phyloP scores from a whole-genome alignment of 768 basidiomycete genomes.

The Russula sp. region DNA sequence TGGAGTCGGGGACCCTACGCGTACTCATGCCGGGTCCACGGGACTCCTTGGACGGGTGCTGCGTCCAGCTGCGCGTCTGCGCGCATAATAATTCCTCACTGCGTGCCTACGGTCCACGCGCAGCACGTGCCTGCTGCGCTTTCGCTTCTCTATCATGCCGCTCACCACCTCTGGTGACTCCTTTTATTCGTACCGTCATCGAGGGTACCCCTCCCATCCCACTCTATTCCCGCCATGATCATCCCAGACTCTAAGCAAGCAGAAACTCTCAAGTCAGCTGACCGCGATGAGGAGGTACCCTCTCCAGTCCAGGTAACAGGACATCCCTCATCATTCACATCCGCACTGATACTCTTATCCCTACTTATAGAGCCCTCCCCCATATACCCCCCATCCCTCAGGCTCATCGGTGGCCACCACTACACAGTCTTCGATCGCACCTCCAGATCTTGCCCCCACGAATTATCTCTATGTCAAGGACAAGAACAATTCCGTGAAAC shows the following conservation, averaged over 20 bases:
- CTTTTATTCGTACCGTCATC: neutral
- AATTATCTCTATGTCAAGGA: conserved; percentile 12
- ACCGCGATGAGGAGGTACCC: neutral
- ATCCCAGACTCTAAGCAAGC: neutral
- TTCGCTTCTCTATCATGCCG: neutral
- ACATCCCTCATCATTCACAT: neutral
- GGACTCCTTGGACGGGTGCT: no score
- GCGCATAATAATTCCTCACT: no score
- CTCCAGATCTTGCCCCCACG: conserved; percentile 7
- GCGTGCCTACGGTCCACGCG: neutral
- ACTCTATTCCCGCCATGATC: neutral
- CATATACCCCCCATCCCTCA: neutral
- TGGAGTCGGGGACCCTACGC: no score
- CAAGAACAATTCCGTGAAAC: neutral
- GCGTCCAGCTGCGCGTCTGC: no score
- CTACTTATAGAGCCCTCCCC: conserved; percentile 5
- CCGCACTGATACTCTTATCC: neutral
- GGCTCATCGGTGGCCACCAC: neutral
- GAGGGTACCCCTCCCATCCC: neutral
- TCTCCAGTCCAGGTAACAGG: neutral
- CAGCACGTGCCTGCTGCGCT: conserved; percentile 4
- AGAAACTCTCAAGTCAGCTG: neutral
- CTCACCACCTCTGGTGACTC: neutral
- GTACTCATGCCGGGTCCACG: no score
- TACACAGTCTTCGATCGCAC: neutral